These are phyloP conservation scores for Annona cherimola DNA, from an alignment of 164 flowering plant genomes.

Conservation along the genomic window DNA sequence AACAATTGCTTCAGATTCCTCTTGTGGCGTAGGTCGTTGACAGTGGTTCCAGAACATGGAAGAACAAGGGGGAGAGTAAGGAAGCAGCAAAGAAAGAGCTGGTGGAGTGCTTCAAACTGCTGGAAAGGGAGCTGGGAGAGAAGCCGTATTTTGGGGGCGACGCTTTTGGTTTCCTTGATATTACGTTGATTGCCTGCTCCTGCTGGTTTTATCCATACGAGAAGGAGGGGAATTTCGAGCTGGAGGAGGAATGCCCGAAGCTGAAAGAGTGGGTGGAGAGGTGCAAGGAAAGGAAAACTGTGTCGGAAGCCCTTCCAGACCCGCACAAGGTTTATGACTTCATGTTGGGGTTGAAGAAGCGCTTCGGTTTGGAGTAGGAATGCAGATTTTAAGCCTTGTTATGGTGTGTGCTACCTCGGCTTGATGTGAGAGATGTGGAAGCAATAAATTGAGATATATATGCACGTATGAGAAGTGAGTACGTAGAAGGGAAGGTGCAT, in stretches of 20 bases:
- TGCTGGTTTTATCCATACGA: slow-evolving; percentile 12
- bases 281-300: background rate
- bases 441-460: no score
- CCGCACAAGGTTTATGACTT: background rate
- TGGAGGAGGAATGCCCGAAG: slow-evolving; percentile 14
- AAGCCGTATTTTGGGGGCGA: slow-evolving; percentile 18
- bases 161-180: slow-evolving; percentile 13
- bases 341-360: background rate
- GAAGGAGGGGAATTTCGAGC: slow-evolving; percentile 11
- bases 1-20: no score
- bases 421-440: no score
- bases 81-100: slow-evolving; percentile 13
- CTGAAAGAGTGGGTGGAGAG: slow-evolving; percentile 3
- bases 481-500: no score
- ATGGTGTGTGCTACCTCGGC: no score
- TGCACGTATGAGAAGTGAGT: no score
- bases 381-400: no score
- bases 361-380: slow-evolving; percentile 5
- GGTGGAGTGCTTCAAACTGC: slow-evolving; percentile 11
- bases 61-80: slow-evolving; percentile 13
- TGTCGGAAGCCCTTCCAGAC: slow-evolving; percentile 1
- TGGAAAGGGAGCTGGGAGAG: slow-evolving; percentile 19
- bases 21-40: background rate
- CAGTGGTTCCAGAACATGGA: slow-evolving; percentile 5
- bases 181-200: slow-evolving; percentile 5